Evolutionary conservation across 495 filamentous ascomycete species (phyloP).

Genomic region (Aspergillus cristatus): DNA sequence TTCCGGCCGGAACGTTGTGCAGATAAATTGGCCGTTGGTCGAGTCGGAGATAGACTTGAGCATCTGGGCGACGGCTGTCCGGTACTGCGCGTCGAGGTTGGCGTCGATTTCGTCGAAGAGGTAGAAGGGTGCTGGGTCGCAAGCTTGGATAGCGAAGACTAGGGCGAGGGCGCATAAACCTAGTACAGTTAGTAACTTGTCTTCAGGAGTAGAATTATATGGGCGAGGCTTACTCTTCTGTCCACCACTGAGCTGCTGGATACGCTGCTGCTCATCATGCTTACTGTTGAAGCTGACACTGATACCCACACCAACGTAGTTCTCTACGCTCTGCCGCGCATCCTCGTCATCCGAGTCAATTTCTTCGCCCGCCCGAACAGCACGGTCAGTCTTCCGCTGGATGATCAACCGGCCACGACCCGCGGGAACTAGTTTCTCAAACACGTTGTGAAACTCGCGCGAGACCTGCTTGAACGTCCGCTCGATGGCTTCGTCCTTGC

Average conservation of each 20-base stretch:
- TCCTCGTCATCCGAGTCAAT: slow-evolving; percentile 55
- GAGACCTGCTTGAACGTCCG: slow-evolving; percentile 97
- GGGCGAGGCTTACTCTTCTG: slow-evolving; percentile 70
- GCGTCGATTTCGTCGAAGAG: slow-evolving; percentile 99
- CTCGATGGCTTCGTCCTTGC: slow-evolving; percentile 89
- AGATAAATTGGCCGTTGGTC: slow-evolving; percentile 61
- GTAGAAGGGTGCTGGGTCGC: slow-evolving; percentile 95
- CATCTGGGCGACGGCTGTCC: slow-evolving; percentile 86
- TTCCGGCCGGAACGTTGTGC: slow-evolving; percentile 95
- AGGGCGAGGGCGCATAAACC: slow-evolving; percentile 91
- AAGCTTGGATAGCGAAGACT: slow-evolving; percentile 97
- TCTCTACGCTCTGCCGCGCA: slow-evolving; percentile 67
- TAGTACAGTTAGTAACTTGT: slow-evolving; percentile 26
- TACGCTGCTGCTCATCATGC: slow-evolving; percentile 94
- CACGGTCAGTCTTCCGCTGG: slow-evolving; percentile 75
- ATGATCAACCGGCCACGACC: slow-evolving; percentile 89
- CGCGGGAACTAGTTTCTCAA: slow-evolving; percentile 89
- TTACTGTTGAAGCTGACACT: slow-evolving; percentile 98
- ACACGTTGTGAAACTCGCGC: slow-evolving; percentile 81
- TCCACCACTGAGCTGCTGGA: slow-evolving; percentile 92
- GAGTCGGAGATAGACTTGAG: slow-evolving; percentile 63
- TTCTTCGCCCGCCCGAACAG: slow-evolving; percentile 52
- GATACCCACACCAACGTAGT: slow-evolving; percentile 97
- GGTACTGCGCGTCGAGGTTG: slow-evolving; percentile 95
- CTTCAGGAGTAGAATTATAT: not conserved